phyloP scores from a whole-genome alignment of 441 rosid species.

The Manihot esculenta region DNA sequence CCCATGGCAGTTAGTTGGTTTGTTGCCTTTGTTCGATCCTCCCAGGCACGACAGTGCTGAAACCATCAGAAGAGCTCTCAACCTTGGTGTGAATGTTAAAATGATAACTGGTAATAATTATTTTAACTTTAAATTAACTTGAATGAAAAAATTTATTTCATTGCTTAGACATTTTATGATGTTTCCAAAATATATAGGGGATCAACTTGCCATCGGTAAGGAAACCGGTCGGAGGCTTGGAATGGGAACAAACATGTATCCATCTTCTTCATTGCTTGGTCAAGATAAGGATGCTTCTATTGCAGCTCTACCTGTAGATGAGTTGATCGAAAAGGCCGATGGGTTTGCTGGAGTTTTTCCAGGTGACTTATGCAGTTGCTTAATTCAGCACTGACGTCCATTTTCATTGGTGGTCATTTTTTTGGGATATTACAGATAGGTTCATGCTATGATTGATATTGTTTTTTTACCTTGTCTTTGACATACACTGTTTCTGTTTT shows the following conservation, averaged over 20 bases:
- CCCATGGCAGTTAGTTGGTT: constrained; percentile 78
- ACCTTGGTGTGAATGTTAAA: constrained; percentile 87
- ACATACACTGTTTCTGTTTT: constrained; percentile 3
- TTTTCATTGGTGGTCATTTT: background rate
- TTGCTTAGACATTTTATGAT: constrained; percentile 6
- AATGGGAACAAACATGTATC: constrained; percentile 95
- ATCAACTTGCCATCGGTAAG: constrained; percentile 86
- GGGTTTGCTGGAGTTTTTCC: constrained; percentile 95
- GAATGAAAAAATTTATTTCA: background rate
- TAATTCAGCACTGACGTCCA: background rate
- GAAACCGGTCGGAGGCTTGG: constrained; percentile 94
- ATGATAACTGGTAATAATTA: constrained; percentile 75
- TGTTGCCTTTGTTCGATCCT: constrained; percentile 86
- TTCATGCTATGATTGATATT: too few relatives aligned
- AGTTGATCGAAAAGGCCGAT: constrained; percentile 86
- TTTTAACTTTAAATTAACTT: background rate
- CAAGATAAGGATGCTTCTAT: constrained; percentile 71
- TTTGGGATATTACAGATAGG: background rate
- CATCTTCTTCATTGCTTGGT: constrained; percentile 82
- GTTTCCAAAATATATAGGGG: constrained; percentile 46
- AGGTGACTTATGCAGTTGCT: constrained; percentile 35
- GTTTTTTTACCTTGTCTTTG: too few relatives aligned
- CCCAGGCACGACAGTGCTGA: constrained; percentile 96
- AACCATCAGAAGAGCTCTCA: constrained; percentile 81
- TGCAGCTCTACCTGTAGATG: constrained; percentile 73